phyloP scores from a whole-genome alignment of 805 yeast species.

The Hanseniaspora clermontiae region DNA sequence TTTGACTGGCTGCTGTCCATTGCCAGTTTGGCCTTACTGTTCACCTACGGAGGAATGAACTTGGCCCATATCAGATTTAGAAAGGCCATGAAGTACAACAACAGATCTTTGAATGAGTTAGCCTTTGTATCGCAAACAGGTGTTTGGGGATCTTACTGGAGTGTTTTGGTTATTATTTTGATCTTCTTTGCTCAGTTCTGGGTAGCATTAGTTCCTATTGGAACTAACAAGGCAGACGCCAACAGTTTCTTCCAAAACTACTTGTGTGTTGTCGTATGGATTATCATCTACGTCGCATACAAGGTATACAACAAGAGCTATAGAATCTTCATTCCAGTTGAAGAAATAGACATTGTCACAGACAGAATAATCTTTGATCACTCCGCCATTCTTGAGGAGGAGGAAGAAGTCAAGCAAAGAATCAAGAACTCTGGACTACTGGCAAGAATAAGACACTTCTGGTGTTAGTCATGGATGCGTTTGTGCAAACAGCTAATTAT shows the following conservation, averaged over 20 bases:
- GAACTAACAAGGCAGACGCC: slow-evolving; percentile 39
- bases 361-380: slow-evolving; percentile 27
- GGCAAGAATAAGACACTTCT: slow-evolving; percentile 22
- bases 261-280: slow-evolving; percentile 36
- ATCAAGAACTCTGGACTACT: slow-evolving; percentile 23
- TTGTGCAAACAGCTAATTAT: background rate
- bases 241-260: slow-evolving; percentile 34
- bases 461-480: slow-evolving; percentile 26
- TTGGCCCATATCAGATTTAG: slow-evolving; percentile 47
- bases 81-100: slow-evolving; percentile 44
- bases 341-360: slow-evolving; percentile 24
- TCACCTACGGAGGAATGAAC: slow-evolving; percentile 52
- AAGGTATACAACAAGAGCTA: slow-evolving; percentile 37
- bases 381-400: slow-evolving; percentile 26
- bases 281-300: slow-evolving; percentile 34
- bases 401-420: slow-evolving; percentile 23
- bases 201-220: slow-evolving; percentile 63
- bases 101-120: slow-evolving; percentile 37
- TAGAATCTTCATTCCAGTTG: slow-evolving; percentile 25
- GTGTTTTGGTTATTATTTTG: slow-evolving; percentile 36
- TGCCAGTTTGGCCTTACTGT: slow-evolving; percentile 47
- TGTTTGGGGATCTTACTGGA: slow-evolving; percentile 40
- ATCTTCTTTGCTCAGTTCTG: slow-evolving; percentile 50
- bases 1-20: slow-evolving; percentile 55
- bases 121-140: slow-evolving; percentile 44